Conservation (phyloP, 495 filamentous ascomycete species). For the Xylaria palmicola region DNA sequence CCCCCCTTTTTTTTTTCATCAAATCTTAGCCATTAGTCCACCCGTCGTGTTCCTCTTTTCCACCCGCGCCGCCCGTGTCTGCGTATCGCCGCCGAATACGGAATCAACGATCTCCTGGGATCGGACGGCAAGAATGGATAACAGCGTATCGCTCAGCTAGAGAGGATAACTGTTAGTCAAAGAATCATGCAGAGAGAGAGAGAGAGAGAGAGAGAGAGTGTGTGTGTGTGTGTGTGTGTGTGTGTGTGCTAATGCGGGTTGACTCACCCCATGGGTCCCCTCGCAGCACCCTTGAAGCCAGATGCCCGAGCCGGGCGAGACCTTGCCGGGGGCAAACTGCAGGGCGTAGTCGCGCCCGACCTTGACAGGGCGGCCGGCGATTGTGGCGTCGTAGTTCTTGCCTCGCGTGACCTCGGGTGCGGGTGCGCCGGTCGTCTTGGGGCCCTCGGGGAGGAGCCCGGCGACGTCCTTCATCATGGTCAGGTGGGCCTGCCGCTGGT, state of each 20-base stretch:
- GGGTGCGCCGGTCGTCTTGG: neutral
- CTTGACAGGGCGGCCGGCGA: constrained; percentile 21
- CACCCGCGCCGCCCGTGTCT: neutral
- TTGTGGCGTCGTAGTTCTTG: constrained; percentile 25
- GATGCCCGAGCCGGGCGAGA: constrained; percentile 68
- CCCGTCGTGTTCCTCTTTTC: neutral
- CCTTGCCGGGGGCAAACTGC: constrained; percentile 60
- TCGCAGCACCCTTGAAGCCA: constrained; percentile 97
- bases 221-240: too few species aligned
- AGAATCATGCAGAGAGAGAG: too few species aligned
- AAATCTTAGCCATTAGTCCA: neutral
- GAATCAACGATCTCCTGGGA: constrained; percentile 76
- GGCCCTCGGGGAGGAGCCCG: constrained; percentile 57
- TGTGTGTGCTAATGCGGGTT: neutral
- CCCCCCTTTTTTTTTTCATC: too few species aligned
- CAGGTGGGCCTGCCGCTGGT: constrained; percentile 74
- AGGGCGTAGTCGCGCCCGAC: constrained; percentile 72
- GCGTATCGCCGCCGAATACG: constrained; percentile 55
- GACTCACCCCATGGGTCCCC: constrained; percentile 80
- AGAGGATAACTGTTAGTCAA: too few species aligned
- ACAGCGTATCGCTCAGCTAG: constrained; percentile 71
- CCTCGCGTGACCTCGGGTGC: constrained; percentile 31
- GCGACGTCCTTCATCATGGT: constrained; percentile 66
- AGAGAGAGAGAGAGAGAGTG: too few species aligned
- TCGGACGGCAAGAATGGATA: constrained; percentile 73